Base-by-base conservation (phyloP, 345 rosid species). In the Populus euphratica region DNA sequence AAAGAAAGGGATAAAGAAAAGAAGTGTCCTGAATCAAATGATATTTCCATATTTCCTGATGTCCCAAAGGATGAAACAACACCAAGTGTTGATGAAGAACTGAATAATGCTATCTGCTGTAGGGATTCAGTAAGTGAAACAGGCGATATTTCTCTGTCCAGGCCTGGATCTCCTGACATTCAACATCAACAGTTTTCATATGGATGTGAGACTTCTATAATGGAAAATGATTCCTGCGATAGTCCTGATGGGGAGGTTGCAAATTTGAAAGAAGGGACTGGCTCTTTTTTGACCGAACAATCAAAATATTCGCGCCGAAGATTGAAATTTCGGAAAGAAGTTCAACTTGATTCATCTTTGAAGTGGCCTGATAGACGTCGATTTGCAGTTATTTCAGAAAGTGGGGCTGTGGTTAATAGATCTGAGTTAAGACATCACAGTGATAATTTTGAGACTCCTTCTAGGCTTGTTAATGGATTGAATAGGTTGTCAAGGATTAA, bases 1-100 rank as follows among this genome's bases (percentile, higher is more conserved):
- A 96, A 93, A 84, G 99, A 93, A 82, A 89, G 86, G 76, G 96
- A 88, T 80, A 91, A 86, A 78, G 93, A 88, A 70, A 86, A 81
- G 74, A 87, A 83, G 77, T 54, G 79, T 78, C 81, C 81, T 14
- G 86, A 81, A 76, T 76, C 78, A 63, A 84, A 77, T 61, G 81
- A 75, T 52, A 78, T 68, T 72, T 39, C 82, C 38, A 68, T 72
- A 59, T 74, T 65, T 73, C 61, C 70, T 63, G 84, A 81, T 75
- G 78, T 59, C 52, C 69, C 77, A 16, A 83, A 85, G 77, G 88
- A 89, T 67, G 88, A 88, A 84, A 76, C 83, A 39, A 83, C 86
- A 38, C 79, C 77, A 12, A 73, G 74, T 56, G 75, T 86, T 81
- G 89, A 85, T 81, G 85, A 82, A 76, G 87, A 89, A 79, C 87